These are phyloP conservation scores for Fusarium illudens DNA, from an alignment of 2,329 filamentous ascomycete species.

Conservation along the genomic window DNA sequence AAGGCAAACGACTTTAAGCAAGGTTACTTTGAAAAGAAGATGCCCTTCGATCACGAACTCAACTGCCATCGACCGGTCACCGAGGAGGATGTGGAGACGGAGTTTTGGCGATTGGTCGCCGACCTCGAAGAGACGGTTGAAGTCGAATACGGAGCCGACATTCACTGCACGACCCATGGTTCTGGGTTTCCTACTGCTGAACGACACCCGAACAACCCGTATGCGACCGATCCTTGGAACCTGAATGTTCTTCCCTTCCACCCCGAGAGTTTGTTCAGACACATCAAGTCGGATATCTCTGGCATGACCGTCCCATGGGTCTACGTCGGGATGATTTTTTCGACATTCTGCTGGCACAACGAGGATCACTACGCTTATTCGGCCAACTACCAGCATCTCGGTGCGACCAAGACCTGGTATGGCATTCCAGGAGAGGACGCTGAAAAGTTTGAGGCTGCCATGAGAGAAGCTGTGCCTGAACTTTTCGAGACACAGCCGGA, in stretches of 20 bases:
- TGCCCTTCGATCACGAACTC: constrained; percentile 84
- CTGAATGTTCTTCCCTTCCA: constrained; percentile 91
- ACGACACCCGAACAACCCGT: constrained; percentile 84
- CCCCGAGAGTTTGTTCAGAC: constrained; percentile 89
- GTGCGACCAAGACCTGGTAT: constrained; percentile 99
- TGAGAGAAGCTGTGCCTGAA: constrained; percentile 94
- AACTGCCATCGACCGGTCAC: constrained; percentile 84
- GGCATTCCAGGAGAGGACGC: constrained; percentile 94
- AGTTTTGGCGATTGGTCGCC: constrained; percentile 96
- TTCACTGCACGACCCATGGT: constrained; percentile 96
- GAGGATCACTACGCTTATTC: constrained; percentile 99
- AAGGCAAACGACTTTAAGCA: constrained; percentile 96
- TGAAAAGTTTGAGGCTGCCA: constrained; percentile 93
- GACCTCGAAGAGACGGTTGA: constrained; percentile 95
- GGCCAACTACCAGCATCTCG: constrained; percentile 97
- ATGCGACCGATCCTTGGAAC: constrained; percentile 94
- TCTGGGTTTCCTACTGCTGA: constrained; percentile 97
- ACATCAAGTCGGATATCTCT: constrained; percentile 98
- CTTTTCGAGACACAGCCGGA: constrained; percentile 97
- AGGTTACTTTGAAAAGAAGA: constrained; percentile 88
- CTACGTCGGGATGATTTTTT: constrained; percentile 99
- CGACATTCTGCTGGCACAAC: constrained; percentile 99
- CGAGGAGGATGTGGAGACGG: constrained; percentile 93
- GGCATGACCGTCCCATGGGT: constrained; percentile 99
- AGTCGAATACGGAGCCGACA: constrained; percentile 97